These are phyloP conservation scores for Neurospora pannonica DNA, from an alignment of 495 filamentous ascomycete genomes.

Conservation along the genomic window DNA sequence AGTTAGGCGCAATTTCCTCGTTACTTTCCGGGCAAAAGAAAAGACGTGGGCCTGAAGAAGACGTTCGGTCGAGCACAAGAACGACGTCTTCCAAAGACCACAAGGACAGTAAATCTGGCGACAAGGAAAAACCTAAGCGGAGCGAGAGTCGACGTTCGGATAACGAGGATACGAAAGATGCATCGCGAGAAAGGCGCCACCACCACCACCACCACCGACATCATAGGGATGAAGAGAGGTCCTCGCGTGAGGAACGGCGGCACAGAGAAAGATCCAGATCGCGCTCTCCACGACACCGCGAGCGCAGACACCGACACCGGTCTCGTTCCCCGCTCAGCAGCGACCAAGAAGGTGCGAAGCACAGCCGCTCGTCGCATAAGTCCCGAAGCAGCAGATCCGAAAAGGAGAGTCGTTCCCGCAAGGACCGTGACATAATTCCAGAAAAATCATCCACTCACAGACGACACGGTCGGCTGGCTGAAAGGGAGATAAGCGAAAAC, in stretches of 20 bases:
- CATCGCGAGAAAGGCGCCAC: not conserved
- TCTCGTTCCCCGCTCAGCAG: slow-evolving; percentile 12
- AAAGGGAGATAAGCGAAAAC: slow-evolving; percentile 8
- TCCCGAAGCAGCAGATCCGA: slow-evolving; percentile 4
- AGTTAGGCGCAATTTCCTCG: slow-evolving; percentile 44
- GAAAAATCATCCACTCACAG: slow-evolving; percentile 7
- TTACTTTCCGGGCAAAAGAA: slow-evolving; percentile 36
- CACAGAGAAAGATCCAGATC: slow-evolving; percentile 10
- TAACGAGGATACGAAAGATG: not conserved
- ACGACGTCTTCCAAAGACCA: not conserved
- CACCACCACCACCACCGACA: slow-evolving; percentile 2
- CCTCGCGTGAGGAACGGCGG: not conserved
- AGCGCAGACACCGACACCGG: slow-evolving; percentile 14
- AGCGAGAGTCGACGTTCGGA: not conserved
- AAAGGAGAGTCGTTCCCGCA: slow-evolving; percentile 2
- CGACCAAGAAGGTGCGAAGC: not conserved
- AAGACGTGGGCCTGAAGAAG: slow-evolving; percentile 19
- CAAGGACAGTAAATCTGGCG: not conserved
- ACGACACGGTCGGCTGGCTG: slow-evolving; percentile 12
- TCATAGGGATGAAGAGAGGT: slow-evolving; percentile 3
- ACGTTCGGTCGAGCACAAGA: slow-evolving; percentile 1
- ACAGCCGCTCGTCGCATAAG: not conserved
- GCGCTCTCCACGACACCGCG: slow-evolving; percentile 11
- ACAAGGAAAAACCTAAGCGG: not conserved
- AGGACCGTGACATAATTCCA: slow-evolving; percentile 1